Conservation (phyloP, 106 monocot genomes). For the Dactylorhiza incarnata region DNA sequence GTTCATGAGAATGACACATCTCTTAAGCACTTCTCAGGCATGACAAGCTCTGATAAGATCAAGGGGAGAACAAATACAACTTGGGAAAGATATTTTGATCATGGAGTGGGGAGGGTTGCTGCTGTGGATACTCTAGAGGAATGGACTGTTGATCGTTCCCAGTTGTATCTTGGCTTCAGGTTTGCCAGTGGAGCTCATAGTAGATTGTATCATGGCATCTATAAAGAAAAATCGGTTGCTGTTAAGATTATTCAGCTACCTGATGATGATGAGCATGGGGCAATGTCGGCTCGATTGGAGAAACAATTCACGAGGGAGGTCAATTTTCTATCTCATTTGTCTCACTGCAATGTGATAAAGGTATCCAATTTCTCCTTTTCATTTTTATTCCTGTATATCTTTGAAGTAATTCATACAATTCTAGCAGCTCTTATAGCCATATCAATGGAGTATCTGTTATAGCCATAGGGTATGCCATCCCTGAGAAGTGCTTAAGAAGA, state of each 20-base stretch:
- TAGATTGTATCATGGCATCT: constrained; percentile 57
- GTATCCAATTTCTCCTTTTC: constrained; percentile 14
- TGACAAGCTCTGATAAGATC: constrained; percentile 23
- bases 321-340: constrained; percentile 44
- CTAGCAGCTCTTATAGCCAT: background rate
- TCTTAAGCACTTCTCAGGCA: constrained; percentile 13
- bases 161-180: constrained; percentile 50
- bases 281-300: constrained; percentile 46
- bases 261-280: constrained; percentile 70
- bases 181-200: constrained; percentile 75
- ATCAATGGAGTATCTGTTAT: background rate
- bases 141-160: constrained; percentile 58
- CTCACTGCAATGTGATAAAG: constrained; percentile 69
- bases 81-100: constrained; percentile 57
- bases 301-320: constrained; percentile 67
- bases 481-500: background rate
- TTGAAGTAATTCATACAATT: background rate
- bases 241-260: constrained; percentile 69
- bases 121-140: constrained; percentile 40
- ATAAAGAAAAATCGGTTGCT: constrained; percentile 60
- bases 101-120: constrained; percentile 41
- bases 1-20: constrained; percentile 15
- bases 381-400: background rate
- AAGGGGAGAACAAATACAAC: constrained; percentile 35
- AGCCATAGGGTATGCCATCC: background rate